Evolutionary conservation across 2,329 filamentous ascomycete species (phyloP).

Genomic region (Nemania abortiva): DNA sequence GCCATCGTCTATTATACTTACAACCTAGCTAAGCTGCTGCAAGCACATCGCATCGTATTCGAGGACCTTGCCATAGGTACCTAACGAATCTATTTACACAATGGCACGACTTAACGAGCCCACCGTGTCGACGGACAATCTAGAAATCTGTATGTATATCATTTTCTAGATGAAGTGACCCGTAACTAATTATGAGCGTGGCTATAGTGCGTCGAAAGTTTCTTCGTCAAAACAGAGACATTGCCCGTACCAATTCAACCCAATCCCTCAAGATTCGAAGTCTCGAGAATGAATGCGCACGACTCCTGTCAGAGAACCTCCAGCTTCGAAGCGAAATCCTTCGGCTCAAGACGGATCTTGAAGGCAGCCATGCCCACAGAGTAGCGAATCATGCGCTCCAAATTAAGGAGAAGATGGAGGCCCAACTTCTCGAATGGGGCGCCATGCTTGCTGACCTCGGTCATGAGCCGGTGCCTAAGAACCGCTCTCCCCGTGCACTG

Average conservation of each 20-base stretch:
- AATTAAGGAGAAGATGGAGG: conserved; percentile 78
- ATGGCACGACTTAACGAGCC: conserved; percentile 89
- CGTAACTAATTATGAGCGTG: conserved; percentile 24
- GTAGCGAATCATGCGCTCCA: conserved; percentile 74
- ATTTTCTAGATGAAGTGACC: background rate
- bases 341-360: conserved; percentile 74
- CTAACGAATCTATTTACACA: conserved; percentile 54
- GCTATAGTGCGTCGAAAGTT: conserved; percentile 79
- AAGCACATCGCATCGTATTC: conserved; percentile 24
- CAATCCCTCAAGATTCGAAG: conserved; percentile 82
- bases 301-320: conserved; percentile 83
- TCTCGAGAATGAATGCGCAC: conserved; percentile 80
- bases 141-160: conserved; percentile 74
- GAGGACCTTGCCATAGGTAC: conserved; percentile 34
- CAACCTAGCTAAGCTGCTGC: conserved; percentile 22
- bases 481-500: conserved; percentile 57
- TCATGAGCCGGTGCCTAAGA: conserved; percentile 65
- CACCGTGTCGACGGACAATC: conserved; percentile 73
- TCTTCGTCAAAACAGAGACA: conserved; percentile 85
- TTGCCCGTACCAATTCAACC: conserved; percentile 81
- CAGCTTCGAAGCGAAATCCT: conserved; percentile 77
- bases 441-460: conserved; percentile 75
- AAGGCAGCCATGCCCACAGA: conserved; percentile 69
- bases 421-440: conserved; percentile 78
- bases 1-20: conserved; percentile 24